A percentile compares a stretch with the other conserved stretches of the same genome.
phyloP scores from a whole-genome alignment of 2,329 filamentous ascomycete species.

The Knufia fluminis region DNA sequence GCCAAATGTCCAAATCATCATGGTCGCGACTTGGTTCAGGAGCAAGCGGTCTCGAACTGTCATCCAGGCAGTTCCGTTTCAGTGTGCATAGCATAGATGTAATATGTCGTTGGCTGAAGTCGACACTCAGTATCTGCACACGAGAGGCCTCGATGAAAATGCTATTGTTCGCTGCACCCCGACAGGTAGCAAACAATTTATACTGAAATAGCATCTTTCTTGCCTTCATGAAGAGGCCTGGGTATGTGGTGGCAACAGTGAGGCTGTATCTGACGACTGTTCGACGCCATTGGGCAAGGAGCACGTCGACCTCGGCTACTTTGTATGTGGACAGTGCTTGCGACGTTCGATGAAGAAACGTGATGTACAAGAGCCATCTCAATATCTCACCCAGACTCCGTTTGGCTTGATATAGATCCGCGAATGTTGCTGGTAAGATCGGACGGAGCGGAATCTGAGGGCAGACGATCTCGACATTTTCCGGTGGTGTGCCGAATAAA shows the following conservation, averaged over 20 bases:
- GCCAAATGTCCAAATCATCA: slow-evolving; percentile 5
- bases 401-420: slow-evolving; percentile 1
- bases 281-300: neutral
- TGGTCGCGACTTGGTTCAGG: neutral
- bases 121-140: neutral
- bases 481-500: neutral
- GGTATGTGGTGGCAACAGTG: neutral
- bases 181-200: neutral
- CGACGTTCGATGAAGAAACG: neutral
- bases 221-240: slow-evolving; percentile 1
- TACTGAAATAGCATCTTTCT: slow-evolving; percentile 7
- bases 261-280: neutral
- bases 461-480: neutral
- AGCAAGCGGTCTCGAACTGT: neutral
- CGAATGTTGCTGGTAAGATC: neutral
- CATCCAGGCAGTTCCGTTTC: neutral
- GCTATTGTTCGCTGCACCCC: neutral
- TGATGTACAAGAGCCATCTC: neutral
- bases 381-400: neutral
- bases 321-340: neutral
- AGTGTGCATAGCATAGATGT: neutral
- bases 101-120: neutral
- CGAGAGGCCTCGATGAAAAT: neutral
- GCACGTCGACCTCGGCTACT: neutral
- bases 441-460: neutral